Conservation (phyloP, 1,139 yeast genomes). For the Pichia inconspicua region DNA sequence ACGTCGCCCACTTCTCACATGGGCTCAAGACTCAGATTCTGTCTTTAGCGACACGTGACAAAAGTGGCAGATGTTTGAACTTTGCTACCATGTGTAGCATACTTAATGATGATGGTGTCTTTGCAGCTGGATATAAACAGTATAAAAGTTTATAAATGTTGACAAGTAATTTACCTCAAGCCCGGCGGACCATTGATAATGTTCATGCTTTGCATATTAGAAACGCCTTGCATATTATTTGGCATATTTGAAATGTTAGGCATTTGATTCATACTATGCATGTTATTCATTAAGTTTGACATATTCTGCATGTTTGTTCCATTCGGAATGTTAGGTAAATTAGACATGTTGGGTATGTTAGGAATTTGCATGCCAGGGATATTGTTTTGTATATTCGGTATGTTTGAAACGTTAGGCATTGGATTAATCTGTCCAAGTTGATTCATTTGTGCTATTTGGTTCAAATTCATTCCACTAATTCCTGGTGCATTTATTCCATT, state of each 20-base stretch:
- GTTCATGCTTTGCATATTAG: constrained; percentile 1
- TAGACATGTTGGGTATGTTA: not conserved
- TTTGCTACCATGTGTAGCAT: not conserved
- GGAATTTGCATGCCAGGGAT: constrained; percentile 1
- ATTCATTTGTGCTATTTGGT: not conserved
- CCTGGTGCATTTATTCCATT: constrained; percentile 4
- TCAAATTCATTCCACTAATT: constrained; percentile 1
- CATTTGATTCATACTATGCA: constrained; percentile 1
- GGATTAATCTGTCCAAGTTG: not conserved
- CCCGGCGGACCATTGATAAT: not conserved
- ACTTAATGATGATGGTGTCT: no score
- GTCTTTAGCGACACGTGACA: not conserved
- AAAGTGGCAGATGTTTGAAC: not conserved
- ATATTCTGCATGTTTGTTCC: not conserved
- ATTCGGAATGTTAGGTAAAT: not conserved
- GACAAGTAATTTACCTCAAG: not conserved
- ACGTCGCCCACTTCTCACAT: not conserved
- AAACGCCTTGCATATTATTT: constrained; percentile 1
- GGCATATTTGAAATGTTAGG: constrained; percentile 1
- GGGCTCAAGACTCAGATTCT: not conserved
- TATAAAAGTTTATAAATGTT: not conserved
- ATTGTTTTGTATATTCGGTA: not conserved
- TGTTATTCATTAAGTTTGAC: not conserved
- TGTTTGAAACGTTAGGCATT: constrained; percentile 3
- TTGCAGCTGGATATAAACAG: no score